These are phyloP conservation scores for Allomyces macrogynus DNA, from an alignment of 192 early-diverging fungal genomes.

Conservation along the genomic window DNA sequence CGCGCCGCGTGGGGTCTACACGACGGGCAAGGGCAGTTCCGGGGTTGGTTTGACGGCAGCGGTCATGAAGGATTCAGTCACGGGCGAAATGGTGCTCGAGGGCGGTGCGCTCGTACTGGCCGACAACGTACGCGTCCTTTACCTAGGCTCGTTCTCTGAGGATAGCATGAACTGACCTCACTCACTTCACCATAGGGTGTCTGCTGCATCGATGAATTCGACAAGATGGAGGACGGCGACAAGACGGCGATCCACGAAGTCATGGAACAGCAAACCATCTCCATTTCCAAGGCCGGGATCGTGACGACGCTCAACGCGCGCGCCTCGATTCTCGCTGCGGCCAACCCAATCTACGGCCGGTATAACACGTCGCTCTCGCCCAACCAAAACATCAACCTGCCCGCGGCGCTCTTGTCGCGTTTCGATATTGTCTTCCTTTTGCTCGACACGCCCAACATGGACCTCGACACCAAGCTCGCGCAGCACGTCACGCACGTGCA, in stretches of 20 bases:
- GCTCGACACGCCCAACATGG: constrained; percentile 60
- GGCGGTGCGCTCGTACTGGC: constrained; percentile 92
- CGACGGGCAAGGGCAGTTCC: constrained; percentile 84
- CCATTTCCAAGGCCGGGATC: constrained; percentile 94
- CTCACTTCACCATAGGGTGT: constrained; percentile 30
- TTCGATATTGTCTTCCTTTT: constrained; percentile 85
- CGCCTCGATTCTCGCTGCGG: constrained; percentile 83
- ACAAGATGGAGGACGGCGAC: constrained; percentile 96
- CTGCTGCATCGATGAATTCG: constrained; percentile 98
- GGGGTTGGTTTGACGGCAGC: constrained; percentile 92
- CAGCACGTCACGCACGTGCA: constrained; percentile 88
- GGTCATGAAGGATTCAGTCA: constrained; percentile 78
- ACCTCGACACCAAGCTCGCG: constrained; percentile 59
- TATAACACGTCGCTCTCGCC: constrained; percentile 78
- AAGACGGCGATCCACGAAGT: constrained; percentile 97
- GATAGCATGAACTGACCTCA: too few relatives aligned
- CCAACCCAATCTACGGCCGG: constrained; percentile 89
- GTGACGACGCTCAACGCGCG: constrained; percentile 91
- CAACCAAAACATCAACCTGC: constrained; percentile 91
- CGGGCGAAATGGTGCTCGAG: constrained; percentile 91
- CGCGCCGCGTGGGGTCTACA: constrained; percentile 90
- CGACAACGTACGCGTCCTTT: constrained; percentile 45
- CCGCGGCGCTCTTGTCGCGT: constrained; percentile 77
- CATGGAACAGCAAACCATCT: constrained; percentile 99
- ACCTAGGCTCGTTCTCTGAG: too few relatives aligned